Conservation (phyloP, 805 yeast species). For the Metschnikowia vanudenii region DNA sequence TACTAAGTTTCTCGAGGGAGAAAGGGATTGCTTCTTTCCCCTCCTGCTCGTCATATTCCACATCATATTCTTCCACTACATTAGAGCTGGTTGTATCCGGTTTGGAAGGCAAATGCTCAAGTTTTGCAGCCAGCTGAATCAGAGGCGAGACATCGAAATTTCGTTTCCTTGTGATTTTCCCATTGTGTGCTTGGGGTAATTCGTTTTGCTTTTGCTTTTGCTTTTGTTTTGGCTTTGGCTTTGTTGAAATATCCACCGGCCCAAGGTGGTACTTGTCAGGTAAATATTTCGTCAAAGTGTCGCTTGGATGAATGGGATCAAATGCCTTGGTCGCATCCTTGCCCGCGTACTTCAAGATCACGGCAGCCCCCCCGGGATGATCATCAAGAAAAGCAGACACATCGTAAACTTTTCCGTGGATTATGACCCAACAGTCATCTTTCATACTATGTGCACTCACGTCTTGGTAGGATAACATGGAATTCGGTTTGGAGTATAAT, state of each 20-base stretch:
- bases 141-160: too few species aligned
- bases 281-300: conserved; percentile 64
- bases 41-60: conserved; percentile 37
- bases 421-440: conserved; percentile 80
- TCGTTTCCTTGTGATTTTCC: too few species aligned
- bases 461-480: conserved; percentile 24
- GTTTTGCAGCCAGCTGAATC: background rate
- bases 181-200: too few species aligned
- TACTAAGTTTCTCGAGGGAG: background rate
- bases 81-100: background rate
- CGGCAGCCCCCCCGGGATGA: conserved; percentile 62
- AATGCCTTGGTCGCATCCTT: conserved; percentile 72
- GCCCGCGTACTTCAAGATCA: conserved; percentile 52
- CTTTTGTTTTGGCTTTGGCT: conserved; percentile 4
- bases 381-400: conserved; percentile 59
- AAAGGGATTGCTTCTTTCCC: conserved; percentile 25
- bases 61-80: conserved; percentile 20
- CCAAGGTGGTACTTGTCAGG: conserved; percentile 43
- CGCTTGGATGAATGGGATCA: conserved; percentile 90
- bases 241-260: conserved; percentile 27
- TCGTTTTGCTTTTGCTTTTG: too few species aligned
- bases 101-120: background rate
- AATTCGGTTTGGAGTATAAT: too few species aligned
- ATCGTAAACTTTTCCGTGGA: conserved; percentile 77
- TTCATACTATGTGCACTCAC: conserved; percentile 48